A percentile compares a stretch with the other conserved stretches of the same genome.
These are phyloP conservation scores for Didymella lethalis DNA, from an alignment of 2,329 filamentous ascomycete genomes.

Conservation along the genomic window DNA sequence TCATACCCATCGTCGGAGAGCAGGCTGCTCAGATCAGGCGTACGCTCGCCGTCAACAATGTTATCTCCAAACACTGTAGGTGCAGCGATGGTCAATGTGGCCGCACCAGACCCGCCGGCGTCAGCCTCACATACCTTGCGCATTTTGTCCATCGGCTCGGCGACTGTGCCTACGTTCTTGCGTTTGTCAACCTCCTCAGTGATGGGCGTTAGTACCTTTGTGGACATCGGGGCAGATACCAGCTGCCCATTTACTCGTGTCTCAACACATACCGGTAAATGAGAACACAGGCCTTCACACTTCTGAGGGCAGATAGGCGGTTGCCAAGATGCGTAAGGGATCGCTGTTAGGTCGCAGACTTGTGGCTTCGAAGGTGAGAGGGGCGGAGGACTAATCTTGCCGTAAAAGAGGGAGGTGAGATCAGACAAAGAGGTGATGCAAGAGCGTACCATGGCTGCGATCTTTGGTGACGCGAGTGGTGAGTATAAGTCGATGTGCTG, in stretches of 20 bases:
- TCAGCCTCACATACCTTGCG: neutral
- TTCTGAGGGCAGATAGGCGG: conserved; percentile 2
- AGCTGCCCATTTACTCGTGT: conserved; percentile 2
- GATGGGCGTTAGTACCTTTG: neutral
- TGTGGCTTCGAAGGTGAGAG: neutral
- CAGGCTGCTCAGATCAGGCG: neutral
- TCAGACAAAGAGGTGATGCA: conserved; percentile 3
- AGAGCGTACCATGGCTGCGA: conserved; percentile 6
- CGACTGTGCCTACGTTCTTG: neutral
- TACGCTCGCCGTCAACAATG: neutral
- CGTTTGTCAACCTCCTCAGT: neutral
- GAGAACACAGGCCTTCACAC: neutral
- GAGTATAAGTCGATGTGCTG: neutral
- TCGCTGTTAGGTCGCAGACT: neutral
- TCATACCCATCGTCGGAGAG: neutral
- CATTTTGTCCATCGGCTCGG: neutral
- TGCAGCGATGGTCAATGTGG: neutral
- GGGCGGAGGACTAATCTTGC: neutral
- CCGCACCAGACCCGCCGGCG: neutral
- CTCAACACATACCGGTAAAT: neutral
- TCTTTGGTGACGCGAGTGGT: neutral
- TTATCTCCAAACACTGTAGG: neutral
- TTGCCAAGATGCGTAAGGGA: conserved; percentile 3
- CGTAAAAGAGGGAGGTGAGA: neutral
- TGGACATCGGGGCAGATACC: neutral